Evolutionary conservation across 179 eudicot species (phyloP).

Genomic region (Beta lomatogona): DNA sequence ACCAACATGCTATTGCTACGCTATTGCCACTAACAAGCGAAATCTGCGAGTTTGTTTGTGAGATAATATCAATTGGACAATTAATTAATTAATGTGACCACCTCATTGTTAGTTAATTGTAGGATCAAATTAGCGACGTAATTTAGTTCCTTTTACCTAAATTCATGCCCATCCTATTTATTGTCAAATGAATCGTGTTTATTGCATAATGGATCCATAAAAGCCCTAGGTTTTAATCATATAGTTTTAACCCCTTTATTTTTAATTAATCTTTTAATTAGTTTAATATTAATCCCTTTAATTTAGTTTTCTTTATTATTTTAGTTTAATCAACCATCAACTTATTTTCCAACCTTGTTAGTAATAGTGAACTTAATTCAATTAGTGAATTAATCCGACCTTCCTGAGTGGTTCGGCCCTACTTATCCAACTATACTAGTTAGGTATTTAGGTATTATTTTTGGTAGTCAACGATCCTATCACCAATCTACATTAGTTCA

Average conservation of each 20-base stretch:
- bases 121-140: not conserved
- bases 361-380: not conserved
- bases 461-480: not conserved
- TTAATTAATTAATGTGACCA: too few relatives aligned
- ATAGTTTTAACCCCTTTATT: not conserved
- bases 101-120: too few relatives aligned
- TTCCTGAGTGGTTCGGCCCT: not conserved
- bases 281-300: not conserved
- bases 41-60: too few relatives aligned
- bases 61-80: too few relatives aligned
- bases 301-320: too few relatives aligned
- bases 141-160: not conserved
- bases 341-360: not conserved
- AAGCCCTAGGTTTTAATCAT: not conserved
- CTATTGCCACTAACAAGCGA: too few relatives aligned
- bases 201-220: not conserved
- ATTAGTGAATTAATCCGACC: not conserved
- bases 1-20: too few relatives aligned
- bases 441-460: not conserved
- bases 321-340: not conserved
- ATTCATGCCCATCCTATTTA: not conserved
- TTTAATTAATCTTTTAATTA: not conserved
- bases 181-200: not conserved
- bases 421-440: not conserved
- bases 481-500: not conserved